Conservation (phyloP, 148 eudicot species). For the Mesembryanthemum crystallinum region DNA sequence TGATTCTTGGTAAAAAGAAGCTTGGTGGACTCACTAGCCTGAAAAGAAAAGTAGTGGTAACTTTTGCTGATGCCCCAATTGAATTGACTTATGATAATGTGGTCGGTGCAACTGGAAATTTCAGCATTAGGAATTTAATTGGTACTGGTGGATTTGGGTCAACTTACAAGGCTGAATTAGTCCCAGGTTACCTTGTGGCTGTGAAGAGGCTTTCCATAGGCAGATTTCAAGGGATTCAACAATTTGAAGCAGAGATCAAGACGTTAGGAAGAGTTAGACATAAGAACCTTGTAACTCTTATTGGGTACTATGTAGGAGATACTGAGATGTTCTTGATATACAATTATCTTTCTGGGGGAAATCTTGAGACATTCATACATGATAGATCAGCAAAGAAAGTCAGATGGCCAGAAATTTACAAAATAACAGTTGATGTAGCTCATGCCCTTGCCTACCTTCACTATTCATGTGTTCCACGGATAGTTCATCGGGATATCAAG, state of each 20-base stretch:
- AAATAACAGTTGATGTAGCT: constrained; percentile 58
- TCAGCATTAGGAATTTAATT: constrained; percentile 49
- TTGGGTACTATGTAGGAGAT: constrained; percentile 63
- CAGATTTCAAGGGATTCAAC: constrained; percentile 59
- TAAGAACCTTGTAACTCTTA: constrained; percentile 57
- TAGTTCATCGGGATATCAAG: constrained; percentile 61
- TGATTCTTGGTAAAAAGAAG: constrained; percentile 38
- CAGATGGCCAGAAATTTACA: constrained; percentile 47
- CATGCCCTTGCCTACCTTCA: constrained; percentile 58
- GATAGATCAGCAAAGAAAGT: constrained; percentile 40
- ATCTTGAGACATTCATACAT: constrained; percentile 59
- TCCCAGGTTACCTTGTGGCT: constrained; percentile 56
- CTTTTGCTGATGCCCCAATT: constrained; percentile 45
- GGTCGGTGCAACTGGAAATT: constrained; percentile 53
- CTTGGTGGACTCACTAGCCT: constrained; percentile 36
- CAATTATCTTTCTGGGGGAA: constrained; percentile 65
- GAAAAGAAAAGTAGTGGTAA: constrained; percentile 43
- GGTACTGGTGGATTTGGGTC: constrained; percentile 74
- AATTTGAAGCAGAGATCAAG: constrained; percentile 62
- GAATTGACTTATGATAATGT: constrained; percentile 52
- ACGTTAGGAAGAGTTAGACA: constrained; percentile 61
- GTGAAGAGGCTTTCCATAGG: constrained; percentile 57
- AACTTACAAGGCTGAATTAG: constrained; percentile 62
- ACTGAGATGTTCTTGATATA: constrained; percentile 62
- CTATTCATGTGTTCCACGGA: constrained; percentile 55